Base-by-base conservation (phyloP, 371 early-diverging fungal genomes). In the Mortierella sp. region DNA sequence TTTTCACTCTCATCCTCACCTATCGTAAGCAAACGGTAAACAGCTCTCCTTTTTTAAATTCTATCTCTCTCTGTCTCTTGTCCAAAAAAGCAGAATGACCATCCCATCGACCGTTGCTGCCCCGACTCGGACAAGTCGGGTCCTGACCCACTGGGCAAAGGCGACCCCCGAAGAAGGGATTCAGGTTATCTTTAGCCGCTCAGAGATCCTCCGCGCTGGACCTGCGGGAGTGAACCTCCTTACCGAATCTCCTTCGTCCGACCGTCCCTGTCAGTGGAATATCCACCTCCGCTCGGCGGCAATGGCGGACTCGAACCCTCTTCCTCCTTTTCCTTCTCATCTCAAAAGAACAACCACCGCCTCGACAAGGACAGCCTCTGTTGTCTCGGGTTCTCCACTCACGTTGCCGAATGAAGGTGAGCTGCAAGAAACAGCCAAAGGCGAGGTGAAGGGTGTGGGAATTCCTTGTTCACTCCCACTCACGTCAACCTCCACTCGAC, bases 121-220 rank as follows among this genome's bases (percentile, higher is more conserved):
- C 37, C 37, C 37, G 37, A 37, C 37, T 37, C 37, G 37, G 37
- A 37, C 37, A 37, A 37, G 37, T 45, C 21, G 52, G 37, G 43
- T 62, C 21, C 50, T 69, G 14, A 69, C 75, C 14, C 75, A 74
- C 62, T 74, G 75, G 75, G 58, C 66, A 60, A 68, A 53, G 43
- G 60, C 69, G 4, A 74, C 70, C 0, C 75, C 75, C 6, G 75
- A 74, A 30, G 75, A 74, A 53, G 75, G 75, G n/a, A 69, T 74
- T 59, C 75, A 74, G 25, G 52, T 68, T 28, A 64, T 66, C 59
- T 66, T 74, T 23, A 69, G 47, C 21, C 30, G 53, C 3, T 46
- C 53, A 19, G 75, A 74, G 25, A 55, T 62, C 7, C 47, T 56
- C 18, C 65, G 28, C 1, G 18, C 21, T 18, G 44, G 63, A 1